Evolutionary conservation across 805 yeast genomes (phyloP).

Genomic region (Wickerhamiella vanderwaltii): DNA sequence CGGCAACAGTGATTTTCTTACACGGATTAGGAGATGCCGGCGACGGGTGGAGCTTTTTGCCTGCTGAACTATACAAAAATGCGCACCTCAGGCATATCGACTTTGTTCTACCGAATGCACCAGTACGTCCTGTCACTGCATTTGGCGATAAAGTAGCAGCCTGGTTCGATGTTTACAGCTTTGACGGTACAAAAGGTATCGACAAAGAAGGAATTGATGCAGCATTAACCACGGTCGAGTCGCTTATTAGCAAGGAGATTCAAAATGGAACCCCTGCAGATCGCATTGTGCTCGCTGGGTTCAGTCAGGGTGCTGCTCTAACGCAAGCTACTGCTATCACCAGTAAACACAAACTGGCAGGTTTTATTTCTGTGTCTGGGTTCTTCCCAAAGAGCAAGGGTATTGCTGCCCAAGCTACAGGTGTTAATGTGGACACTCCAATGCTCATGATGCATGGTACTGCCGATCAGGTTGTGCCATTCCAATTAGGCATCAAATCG

Average conservation of each 20-base stretch:
- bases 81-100: slow-evolving; percentile 43
- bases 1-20: slow-evolving; percentile 59
- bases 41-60: slow-evolving; percentile 75
- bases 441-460: slow-evolving; percentile 85
- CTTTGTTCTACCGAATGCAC: slow-evolving; percentile 89
- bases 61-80: slow-evolving; percentile 40
- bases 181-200: slow-evolving; percentile 21
- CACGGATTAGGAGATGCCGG: slow-evolving; percentile 94
- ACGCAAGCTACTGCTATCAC: slow-evolving; percentile 33
- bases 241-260: slow-evolving; percentile 26
- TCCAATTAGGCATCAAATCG: slow-evolving; percentile 32
- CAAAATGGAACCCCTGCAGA: slow-evolving; percentile 28
- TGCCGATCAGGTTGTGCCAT: slow-evolving; percentile 51
- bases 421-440: slow-evolving; percentile 53
- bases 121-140: slow-evolving; percentile 52
- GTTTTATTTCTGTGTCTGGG: slow-evolving; percentile 67
- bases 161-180: slow-evolving; percentile 66
- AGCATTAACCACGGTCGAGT: slow-evolving; percentile 24
- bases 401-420: slow-evolving; percentile 15
- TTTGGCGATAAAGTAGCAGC: slow-evolving; percentile 60
- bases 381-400: slow-evolving; percentile 35
- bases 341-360: slow-evolving; percentile 49
- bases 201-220: slow-evolving; percentile 31
- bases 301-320: slow-evolving; percentile 87
- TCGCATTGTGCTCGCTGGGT: slow-evolving; percentile 83